Evolutionary conservation across 179 eudicot genomes (phyloP).

Genomic region (Pouteria campechiana): DNA sequence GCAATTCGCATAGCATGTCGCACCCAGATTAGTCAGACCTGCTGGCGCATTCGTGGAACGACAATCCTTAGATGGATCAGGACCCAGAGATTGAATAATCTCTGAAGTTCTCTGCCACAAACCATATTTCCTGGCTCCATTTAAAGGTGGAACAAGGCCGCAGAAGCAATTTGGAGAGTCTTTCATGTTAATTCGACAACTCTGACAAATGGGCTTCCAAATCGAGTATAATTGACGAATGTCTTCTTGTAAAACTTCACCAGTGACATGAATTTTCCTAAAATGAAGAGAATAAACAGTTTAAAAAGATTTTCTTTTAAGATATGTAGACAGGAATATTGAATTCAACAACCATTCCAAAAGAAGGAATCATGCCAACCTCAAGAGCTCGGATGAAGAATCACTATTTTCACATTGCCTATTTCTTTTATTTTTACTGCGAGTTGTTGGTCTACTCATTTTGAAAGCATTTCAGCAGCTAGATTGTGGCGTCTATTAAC

Average conservation of each 20-base stretch:
- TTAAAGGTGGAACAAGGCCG: conserved; percentile 69
- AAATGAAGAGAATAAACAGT: not conserved
- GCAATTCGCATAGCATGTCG: conserved; percentile 97
- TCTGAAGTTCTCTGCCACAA: conserved; percentile 91
- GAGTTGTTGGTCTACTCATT: conserved; percentile 62
- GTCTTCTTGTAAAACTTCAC: conserved; percentile 55
- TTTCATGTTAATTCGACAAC: conserved; percentile 84
- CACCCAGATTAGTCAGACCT: conserved; percentile 92
- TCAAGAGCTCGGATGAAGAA: conserved; percentile 35
- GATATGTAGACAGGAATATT: not conserved
- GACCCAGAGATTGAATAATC: conserved; percentile 50
- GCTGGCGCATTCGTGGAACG: conserved; percentile 66
- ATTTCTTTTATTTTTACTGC: conserved; percentile 72
- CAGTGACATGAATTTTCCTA: conserved; percentile 63
- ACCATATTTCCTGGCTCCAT: conserved; percentile 82
- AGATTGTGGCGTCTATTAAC: too few species aligned
- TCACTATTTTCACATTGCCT: conserved; percentile 50
- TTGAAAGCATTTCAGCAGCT: too few species aligned
- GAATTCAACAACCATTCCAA: not conserved
- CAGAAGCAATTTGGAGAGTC: conserved; percentile 97
- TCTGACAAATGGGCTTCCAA: conserved; percentile 70
- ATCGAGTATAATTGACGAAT: conserved; percentile 67
- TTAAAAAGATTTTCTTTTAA: not conserved
- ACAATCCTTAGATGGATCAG: conserved; percentile 66
- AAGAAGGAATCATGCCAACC: conserved; percentile 20